Base-by-base conservation (phyloP, 495 filamentous ascomycete species). In the Hyaloscypha finlandica region DNA sequence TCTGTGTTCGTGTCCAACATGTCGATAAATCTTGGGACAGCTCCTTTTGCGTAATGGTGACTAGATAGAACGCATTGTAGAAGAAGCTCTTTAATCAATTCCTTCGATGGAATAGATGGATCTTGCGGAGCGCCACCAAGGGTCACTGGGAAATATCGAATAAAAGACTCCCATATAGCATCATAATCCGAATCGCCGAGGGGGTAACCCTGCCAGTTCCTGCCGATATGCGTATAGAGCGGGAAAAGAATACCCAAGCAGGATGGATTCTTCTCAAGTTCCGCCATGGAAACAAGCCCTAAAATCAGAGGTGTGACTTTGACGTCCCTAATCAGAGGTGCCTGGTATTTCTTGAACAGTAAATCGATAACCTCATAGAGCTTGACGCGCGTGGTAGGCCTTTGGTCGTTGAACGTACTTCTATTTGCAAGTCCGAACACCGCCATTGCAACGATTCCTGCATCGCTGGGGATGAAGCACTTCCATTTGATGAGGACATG, bases 61-160 rank as follows among this genome's bases (percentile, higher is more conserved):
- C 79, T 80, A 9, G 83, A 76, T 4, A 79, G 65, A 59, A 85
- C 82, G 51, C 84, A 86, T 25, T 68, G 64, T 12, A 82, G 77
- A 8, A 86, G 71, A 12, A 78, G 75, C 12, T 65, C 60, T 67
- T 81, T 83, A 39, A 86, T 75, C 54, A 83, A 78, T 22, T 83
- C 81, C n/a, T 79, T 76, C 0, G 81, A 81, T 12, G 84, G 79
- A 8, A 76, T 76, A 29, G 78, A 76, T 3, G 79, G 42, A 31
- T 67, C 58, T 6, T 35, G 39, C 8, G 32, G 74, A 1, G 74
- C 76, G 37, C 77, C 77, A 4, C 81, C 72, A 12, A 85, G 64
- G 1, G 79, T 82, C 25, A 86, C 83, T 20, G 84, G 84, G 60
- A 83, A 85, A 68, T 85, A 86, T 45, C 68, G 57, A 75, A 79